Percentiles rank a stretch among this genome's conserved stretches.
Evolutionary conservation across 768 basidiomycete genomes (phyloP).

Genomic region (Obba rivulosa): DNA sequence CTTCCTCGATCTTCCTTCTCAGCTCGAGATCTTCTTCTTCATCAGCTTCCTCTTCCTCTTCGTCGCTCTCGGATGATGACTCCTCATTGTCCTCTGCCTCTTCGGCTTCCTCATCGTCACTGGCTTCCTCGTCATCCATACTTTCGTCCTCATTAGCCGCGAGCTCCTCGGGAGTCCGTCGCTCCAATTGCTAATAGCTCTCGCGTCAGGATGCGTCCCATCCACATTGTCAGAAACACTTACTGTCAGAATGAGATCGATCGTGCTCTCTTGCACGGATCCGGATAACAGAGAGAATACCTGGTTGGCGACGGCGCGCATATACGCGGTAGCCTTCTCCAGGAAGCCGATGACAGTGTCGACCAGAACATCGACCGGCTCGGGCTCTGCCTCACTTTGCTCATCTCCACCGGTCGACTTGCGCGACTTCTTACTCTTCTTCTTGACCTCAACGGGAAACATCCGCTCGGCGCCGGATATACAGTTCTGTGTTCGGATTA

Average conservation of each 20-base stretch:
- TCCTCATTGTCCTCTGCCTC: slow-evolving; percentile 33
- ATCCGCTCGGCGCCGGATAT: slow-evolving; percentile 54
- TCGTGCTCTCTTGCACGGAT: slow-evolving; percentile 58
- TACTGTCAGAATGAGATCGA: slow-evolving; percentile 80
- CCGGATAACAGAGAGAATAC: slow-evolving; percentile 72
- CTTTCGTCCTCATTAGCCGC: slow-evolving; percentile 28
- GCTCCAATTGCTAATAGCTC: slow-evolving; percentile 74
- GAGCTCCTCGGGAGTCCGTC: slow-evolving; percentile 54
- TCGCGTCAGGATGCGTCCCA: background rate
- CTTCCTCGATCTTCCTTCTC: slow-evolving; percentile 61
- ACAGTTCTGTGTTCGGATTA: slow-evolving; percentile 42
- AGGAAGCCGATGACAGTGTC: slow-evolving; percentile 89
- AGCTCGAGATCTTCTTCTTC: slow-evolving; percentile 58
- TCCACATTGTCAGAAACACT: slow-evolving; percentile 24
- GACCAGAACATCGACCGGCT: slow-evolving; percentile 79
- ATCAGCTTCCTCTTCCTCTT: slow-evolving; percentile 35
- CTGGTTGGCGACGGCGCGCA: slow-evolving; percentile 75
- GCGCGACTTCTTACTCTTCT: slow-evolving; percentile 34
- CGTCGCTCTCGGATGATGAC: slow-evolving; percentile 30
- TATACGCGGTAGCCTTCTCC: slow-evolving; percentile 76
- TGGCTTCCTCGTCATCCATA: slow-evolving; percentile 24
- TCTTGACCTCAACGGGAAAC: slow-evolving; percentile 34
- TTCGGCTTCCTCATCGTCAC: slow-evolving; percentile 24
- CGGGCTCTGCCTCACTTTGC: slow-evolving; percentile 31
- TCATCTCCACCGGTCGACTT: slow-evolving; percentile 27